Base-by-base conservation (phyloP, 2,329 filamentous ascomycete species). In the Drechslerella dactyloides region DNA sequence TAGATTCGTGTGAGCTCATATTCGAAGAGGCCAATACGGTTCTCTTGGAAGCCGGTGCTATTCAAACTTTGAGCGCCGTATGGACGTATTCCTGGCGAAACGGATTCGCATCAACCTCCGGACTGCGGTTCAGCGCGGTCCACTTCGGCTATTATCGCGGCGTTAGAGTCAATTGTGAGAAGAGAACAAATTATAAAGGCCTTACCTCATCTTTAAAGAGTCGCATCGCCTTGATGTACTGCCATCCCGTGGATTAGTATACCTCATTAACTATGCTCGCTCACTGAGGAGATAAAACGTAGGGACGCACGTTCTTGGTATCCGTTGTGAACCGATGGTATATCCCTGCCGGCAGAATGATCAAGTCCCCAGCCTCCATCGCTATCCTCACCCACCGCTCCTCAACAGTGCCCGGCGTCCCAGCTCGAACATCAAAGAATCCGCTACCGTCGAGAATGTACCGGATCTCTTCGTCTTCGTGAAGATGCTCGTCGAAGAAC, bases 271-370 rank as follows among this genome's bases (percentile, higher is more conserved):
- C n/a, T n/a, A n/a, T n/a, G n/a, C n/a, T n/a, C n/a, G n/a, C n/a
- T n/a, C n/a, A n/a, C n/a, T n/a, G n/a, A n/a, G n/a, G n/a, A n/a
- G n/a, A n/a, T n/a, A 48, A 19, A 5, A 48, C 1, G 21, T 40
- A 1, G 13, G 54, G 30, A 85, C 91, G 82, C 80, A 96, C 93
- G 79, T 99, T 96, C 73, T 88, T 85, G 78, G 89, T 87, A 80
- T 97, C 93, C 0, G 93, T 97, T 6, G 94, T 99, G 79, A 99
- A 99, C 3, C 94, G 88, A 81, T 99, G 94, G 80, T 97, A 99
- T 73, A 99, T 97, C 1, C 94, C 94, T 44, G 93, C 87, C 0
- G 94, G 94, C 75, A 99, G 83, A 77, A 99, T 93, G 77, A 99
- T 90, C 80, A 99, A 82, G 81, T 99, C 94, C 60, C 87, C 85